Conservation (phyloP, 805 yeast species). For the Ogataea parapolymorpha region DNA sequence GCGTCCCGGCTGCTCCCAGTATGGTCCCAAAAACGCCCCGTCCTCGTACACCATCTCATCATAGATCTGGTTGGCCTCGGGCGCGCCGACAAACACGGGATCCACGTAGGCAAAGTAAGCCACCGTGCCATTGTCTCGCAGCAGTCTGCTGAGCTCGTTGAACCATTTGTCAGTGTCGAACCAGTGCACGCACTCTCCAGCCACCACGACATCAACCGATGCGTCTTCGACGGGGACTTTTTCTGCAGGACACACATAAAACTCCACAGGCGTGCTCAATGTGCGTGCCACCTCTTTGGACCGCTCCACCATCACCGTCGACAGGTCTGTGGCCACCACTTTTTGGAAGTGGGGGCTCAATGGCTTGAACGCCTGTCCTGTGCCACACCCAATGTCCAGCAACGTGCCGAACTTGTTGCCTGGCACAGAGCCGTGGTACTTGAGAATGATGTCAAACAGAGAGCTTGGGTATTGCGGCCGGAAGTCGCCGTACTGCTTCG, state of each 20-base stretch:
- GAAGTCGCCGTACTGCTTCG: conserved; percentile 50
- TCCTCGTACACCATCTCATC: conserved; percentile 40
- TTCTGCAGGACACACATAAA: conserved; percentile 23
- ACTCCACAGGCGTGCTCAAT: conserved; percentile 8
- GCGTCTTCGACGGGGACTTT: conserved; percentile 20
- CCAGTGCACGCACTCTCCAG: conserved; percentile 92
- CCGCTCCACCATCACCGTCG: conserved; percentile 43
- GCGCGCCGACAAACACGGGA: conserved; percentile 50
- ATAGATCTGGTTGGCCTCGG: conserved; percentile 54
- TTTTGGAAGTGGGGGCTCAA: conserved; percentile 35
- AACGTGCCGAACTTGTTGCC: conserved; percentile 35
- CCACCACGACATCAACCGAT: conserved; percentile 59
- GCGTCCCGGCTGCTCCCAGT: conserved; percentile 89
- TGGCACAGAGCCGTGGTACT: conserved; percentile 28
- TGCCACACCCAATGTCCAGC: conserved; percentile 57
- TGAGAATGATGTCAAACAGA: conserved; percentile 41
- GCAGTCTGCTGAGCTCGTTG: conserved; percentile 33
- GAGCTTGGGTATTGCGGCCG: conserved; percentile 65
- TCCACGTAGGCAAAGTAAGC: conserved; percentile 82
- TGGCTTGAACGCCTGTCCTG: conserved; percentile 50
- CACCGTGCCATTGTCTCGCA: conserved; percentile 44
- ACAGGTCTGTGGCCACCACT: conserved; percentile 46
- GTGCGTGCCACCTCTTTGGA: conserved; percentile 27
- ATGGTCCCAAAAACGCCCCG: conserved; percentile 51
- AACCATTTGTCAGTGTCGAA: conserved; percentile 35